These are phyloP conservation scores for Globisporangium rhizosaccharum DNA, from an alignment of 352 stramenopile species.

Conservation along the genomic window DNA sequence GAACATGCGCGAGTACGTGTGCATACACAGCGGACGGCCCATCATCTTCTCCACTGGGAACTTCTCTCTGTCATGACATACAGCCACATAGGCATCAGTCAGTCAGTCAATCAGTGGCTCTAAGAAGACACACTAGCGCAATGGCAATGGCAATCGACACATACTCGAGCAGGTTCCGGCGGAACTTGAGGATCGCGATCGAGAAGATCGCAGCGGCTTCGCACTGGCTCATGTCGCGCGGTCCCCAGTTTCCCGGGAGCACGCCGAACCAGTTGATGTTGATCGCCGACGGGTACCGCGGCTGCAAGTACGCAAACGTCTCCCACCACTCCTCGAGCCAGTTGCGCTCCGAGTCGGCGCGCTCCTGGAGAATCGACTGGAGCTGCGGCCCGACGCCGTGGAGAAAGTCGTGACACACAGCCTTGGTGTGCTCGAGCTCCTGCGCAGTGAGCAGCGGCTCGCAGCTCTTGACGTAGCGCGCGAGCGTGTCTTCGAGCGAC, in stretches of 20 bases:
- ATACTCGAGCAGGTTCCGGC: slow-evolving; percentile 86
- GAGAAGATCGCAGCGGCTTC: slow-evolving; percentile 86
- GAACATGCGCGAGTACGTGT: slow-evolving; percentile 94
- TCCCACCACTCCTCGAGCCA: slow-evolving; percentile 96
- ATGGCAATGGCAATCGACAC: slow-evolving; percentile 1
- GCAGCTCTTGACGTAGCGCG: slow-evolving; percentile 90
- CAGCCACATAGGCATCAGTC: slow-evolving; percentile 3
- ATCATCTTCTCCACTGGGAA: slow-evolving; percentile 93
- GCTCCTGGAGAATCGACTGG: slow-evolving; percentile 85
- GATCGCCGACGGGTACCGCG: slow-evolving; percentile 92
- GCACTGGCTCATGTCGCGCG: slow-evolving; percentile 89
- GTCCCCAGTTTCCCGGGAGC: slow-evolving; percentile 89
- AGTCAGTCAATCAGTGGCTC: not conserved
- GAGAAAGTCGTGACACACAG: slow-evolving; percentile 89
- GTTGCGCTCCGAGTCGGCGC: slow-evolving; percentile 79
- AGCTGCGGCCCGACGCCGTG: slow-evolving; percentile 85
- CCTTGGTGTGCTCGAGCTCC: slow-evolving; percentile 90
- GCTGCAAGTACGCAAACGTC: slow-evolving; percentile 94
- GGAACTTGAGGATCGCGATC: slow-evolving; percentile 88
- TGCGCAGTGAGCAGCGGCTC: slow-evolving; percentile 82
- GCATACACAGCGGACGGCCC: slow-evolving; percentile 90
- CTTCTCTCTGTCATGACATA: slow-evolving; percentile 53
- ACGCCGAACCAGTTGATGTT: slow-evolving; percentile 99
- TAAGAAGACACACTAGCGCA: not conserved
- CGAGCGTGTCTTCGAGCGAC: slow-evolving; percentile 90